Percentiles rank a stretch among this genome's conserved stretches.
These are phyloP conservation scores for Starmera amethionina DNA, from an alignment of 805 yeast genomes.

Conservation along the genomic window DNA sequence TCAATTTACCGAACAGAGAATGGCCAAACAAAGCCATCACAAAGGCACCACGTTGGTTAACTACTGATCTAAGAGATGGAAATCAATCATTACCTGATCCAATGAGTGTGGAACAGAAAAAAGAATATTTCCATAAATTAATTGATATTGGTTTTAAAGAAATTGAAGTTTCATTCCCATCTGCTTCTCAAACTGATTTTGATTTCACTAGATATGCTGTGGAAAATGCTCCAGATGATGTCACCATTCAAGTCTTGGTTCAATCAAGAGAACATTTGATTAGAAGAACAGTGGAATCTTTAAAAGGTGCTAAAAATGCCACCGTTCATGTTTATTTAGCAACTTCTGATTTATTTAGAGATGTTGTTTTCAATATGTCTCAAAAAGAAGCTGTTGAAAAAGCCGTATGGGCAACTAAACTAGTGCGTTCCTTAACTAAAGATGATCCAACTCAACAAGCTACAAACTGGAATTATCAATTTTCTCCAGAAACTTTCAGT, in stretches of 20 bases:
- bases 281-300: slow-evolving; percentile 64
- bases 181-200: slow-evolving; percentile 75
- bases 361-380: slow-evolving; percentile 66
- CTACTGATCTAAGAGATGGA: slow-evolving; percentile 75
- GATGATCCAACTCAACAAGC: slow-evolving; percentile 58
- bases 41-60: slow-evolving; percentile 73
- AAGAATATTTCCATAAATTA: slow-evolving; percentile 64
- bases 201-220: slow-evolving; percentile 77
- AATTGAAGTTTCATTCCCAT: slow-evolving; percentile 73
- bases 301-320: slow-evolving; percentile 65
- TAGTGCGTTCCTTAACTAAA: slow-evolving; percentile 60
- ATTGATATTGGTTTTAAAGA: slow-evolving; percentile 70
- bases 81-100: slow-evolving; percentile 79
- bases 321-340: slow-evolving; percentile 68
- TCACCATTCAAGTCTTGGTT: slow-evolving; percentile 60
- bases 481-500: slow-evolving; percentile 71
- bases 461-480: slow-evolving; percentile 64
- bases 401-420: slow-evolving; percentile 62
- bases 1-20: slow-evolving; percentile 49
- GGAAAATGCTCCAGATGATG: slow-evolving; percentile 70
- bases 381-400: slow-evolving; percentile 55
- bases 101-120: slow-evolving; percentile 66
- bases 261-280: slow-evolving; percentile 72
- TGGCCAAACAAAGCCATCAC: slow-evolving; percentile 64
- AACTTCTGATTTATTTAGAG: slow-evolving; percentile 66